Percentiles rank a stretch among this genome's conserved stretches.
phyloP scores from a whole-genome alignment of 1,284 basidiomycete species.

The Microbotryum violaceum region DNA sequence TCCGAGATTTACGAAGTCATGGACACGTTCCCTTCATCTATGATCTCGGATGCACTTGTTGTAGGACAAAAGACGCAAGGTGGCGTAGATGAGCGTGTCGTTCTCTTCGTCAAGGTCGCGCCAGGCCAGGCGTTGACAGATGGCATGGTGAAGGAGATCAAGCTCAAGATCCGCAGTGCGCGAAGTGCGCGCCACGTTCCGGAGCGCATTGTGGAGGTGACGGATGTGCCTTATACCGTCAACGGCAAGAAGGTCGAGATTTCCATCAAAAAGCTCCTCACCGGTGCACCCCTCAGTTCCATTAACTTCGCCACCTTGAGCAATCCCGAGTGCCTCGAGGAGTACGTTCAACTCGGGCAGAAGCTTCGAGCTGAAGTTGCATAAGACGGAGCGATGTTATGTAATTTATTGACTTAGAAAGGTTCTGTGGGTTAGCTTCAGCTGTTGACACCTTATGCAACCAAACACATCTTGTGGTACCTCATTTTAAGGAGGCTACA shows the following conservation, averaged over 20 bases:
- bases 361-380: conserved; percentile 47
- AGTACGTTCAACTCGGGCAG: conserved; percentile 56
- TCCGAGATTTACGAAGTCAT: conserved; percentile 78
- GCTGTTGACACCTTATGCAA: too few relatives aligned
- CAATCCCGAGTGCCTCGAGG: conserved; percentile 64
- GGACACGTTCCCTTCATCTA: conserved; percentile 42
- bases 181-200: conserved; percentile 37
- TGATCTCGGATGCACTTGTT: conserved; percentile 63
- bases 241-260: conserved; percentile 82
- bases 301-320: conserved; percentile 54
- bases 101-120: conserved; percentile 67
- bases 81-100: conserved; percentile 69
- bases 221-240: conserved; percentile 71
- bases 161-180: conserved; percentile 15
- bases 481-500: too few relatives aligned
- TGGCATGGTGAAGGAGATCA: conserved; percentile 49
- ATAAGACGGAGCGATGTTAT: background rate
- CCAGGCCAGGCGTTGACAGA: conserved; percentile 50
- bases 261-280: conserved; percentile 61
- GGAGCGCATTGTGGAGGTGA: conserved; percentile 57
- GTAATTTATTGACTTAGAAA: too few relatives aligned
- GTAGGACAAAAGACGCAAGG: conserved; percentile 63
- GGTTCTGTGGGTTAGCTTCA: too few relatives aligned
- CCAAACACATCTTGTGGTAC: too few relatives aligned
- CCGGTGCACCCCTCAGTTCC: conserved; percentile 10